Evolutionary conservation across 1,284 basidiomycete genomes (phyloP).

Genomic region (Chalciporus piperatoides): DNA sequence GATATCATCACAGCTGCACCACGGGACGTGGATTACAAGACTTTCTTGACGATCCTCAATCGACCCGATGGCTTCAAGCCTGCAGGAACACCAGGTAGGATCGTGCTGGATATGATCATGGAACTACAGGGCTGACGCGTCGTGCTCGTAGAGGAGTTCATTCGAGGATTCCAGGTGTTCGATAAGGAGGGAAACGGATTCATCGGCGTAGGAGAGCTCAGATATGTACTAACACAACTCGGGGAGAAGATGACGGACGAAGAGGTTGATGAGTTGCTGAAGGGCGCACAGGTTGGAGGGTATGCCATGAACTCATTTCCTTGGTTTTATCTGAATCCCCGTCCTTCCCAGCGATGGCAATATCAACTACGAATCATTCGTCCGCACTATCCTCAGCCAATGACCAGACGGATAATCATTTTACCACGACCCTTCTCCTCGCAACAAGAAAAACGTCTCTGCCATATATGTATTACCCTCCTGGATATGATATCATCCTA

Average conservation of each 20-base stretch:
- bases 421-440: neutral
- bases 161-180: conserved; percentile 98
- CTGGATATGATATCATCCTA: neutral
- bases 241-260: conserved; percentile 98
- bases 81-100: conserved; percentile 83
- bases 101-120: neutral
- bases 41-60: conserved; percentile 90
- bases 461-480: neutral
- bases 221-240: conserved; percentile 93
- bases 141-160: conserved; percentile 81
- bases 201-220: conserved; percentile 89
- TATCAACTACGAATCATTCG: conserved; percentile 89
- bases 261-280: conserved; percentile 97
- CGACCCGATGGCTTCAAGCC: conserved; percentile 97
- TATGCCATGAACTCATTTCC: conserved; percentile 40
- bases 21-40: conserved; percentile 84
- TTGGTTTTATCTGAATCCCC: conserved; percentile 16
- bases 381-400: neutral
- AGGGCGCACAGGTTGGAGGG: conserved; percentile 88
- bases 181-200: conserved; percentile 98
- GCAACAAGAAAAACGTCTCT: neutral
- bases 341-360: conserved; percentile 78
- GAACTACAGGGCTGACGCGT: neutral
- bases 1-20: conserved; percentile 76
- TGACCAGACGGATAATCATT: neutral